Evolutionary conservation across 305 asterid species (phyloP).

Genomic region (Fraxinus sp.): DNA sequence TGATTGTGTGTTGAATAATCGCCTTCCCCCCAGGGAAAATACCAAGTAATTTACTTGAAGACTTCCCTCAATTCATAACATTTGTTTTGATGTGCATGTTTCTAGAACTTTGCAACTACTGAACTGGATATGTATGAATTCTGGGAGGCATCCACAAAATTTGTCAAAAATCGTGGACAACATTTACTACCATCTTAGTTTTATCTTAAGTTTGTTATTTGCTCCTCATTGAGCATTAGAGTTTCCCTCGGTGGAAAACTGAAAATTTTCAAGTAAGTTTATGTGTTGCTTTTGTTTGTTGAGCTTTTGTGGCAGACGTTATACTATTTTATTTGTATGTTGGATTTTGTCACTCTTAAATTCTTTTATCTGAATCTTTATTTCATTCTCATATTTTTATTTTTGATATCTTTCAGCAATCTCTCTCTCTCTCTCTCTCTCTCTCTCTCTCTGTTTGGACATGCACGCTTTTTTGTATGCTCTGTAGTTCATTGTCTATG

Average conservation of each 20-base stretch:
- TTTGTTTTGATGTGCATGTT: conserved; percentile 25
- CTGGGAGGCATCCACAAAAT: conserved; percentile 7
- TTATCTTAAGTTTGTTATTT: neutral
- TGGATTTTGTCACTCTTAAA: neutral
- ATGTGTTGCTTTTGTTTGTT: neutral
- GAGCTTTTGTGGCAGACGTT: neutral
- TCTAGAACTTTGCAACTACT: conserved; percentile 12
- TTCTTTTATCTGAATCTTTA: neutral
- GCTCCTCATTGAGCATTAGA: conserved; percentile 7
- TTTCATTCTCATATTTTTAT: neutral
- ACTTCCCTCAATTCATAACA: conserved; percentile 19
- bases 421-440: neutral
- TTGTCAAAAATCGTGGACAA: neutral
- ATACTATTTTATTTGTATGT: neutral
- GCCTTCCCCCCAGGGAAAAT: conserved; percentile 89
- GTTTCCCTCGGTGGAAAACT: neutral
- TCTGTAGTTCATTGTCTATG: conserved; percentile 14
- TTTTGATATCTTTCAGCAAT: neutral
- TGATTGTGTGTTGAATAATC: conserved; percentile 84
- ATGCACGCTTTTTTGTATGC: conserved; percentile 4
- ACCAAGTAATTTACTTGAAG: conserved; percentile 62
- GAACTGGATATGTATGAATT: neutral
- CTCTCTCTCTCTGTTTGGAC: neutral
- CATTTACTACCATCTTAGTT: conserved; percentile 13
- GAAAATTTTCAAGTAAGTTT: neutral